These are phyloP conservation scores for Linum tenue DNA, from an alignment of 345 rosid species.

Conservation along the genomic window DNA sequence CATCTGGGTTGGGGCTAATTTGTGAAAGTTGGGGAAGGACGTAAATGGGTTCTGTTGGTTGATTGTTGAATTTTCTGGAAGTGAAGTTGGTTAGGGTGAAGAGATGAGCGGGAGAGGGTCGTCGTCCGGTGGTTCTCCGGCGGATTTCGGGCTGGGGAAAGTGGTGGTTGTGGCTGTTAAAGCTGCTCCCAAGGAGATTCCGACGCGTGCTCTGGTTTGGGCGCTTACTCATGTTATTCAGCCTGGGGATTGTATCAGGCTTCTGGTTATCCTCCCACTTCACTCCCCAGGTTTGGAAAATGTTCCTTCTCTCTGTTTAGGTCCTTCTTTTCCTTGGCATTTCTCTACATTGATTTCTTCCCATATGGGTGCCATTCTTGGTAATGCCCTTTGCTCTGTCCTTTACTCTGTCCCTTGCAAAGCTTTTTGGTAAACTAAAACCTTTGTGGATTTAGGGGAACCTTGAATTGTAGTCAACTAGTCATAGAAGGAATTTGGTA, in stretches of 20 bases:
- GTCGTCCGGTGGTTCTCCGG: neutral
- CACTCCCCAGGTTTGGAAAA: neutral
- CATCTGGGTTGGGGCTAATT: slow-evolving; percentile 44
- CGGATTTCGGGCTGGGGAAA: slow-evolving; percentile 1
- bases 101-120: slow-evolving; percentile 13
- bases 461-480: too few relatives aligned
- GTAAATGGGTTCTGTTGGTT: slow-evolving; percentile 4
- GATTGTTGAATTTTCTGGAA: slow-evolving; percentile 26
- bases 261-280: neutral
- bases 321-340: too few relatives aligned
- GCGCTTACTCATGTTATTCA: slow-evolving; percentile 6
- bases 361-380: too few relatives aligned
- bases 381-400: too few relatives aligned
- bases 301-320: too few relatives aligned
- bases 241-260: slow-evolving; percentile 5
- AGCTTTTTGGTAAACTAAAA: too few relatives aligned
- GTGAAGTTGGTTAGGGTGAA: neutral
- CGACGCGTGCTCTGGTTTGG: slow-evolving; percentile 5
- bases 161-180: slow-evolving; percentile 9
- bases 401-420: too few relatives aligned
- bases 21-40: slow-evolving; percentile 20
- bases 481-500: too few relatives aligned
- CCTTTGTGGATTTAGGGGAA: too few relatives aligned
- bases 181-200: neutral
- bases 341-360: too few relatives aligned